Conservation (phyloP, 257 asterid species). For the Ajuga chamaepitys region DNA sequence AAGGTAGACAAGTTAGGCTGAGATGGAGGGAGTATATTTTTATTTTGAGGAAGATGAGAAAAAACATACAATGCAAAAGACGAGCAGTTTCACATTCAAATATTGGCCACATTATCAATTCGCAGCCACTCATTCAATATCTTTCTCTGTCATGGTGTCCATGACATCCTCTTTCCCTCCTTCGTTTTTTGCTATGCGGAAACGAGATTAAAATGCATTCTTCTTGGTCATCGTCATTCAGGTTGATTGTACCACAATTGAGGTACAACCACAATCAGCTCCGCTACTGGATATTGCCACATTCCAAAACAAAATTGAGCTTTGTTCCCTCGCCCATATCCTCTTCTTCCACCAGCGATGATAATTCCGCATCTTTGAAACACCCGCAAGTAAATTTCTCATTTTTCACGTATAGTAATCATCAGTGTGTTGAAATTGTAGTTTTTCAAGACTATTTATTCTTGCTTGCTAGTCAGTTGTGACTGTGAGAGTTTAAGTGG, state of each 20-base stretch:
- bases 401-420: not conserved
- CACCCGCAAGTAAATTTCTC: slow-evolving; percentile 34
- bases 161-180: not conserved
- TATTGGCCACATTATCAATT: slow-evolving; percentile 11
- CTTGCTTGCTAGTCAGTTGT: not conserved
- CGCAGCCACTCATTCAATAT: slow-evolving; percentile 9
- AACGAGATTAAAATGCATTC: slow-evolving; percentile 28
- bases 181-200: not conserved
- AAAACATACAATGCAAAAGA: not conserved
- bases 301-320: slow-evolving; percentile 31
- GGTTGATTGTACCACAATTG: slow-evolving; percentile 37
- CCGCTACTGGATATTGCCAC: slow-evolving; percentile 39
- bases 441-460: not conserved
- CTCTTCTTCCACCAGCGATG: slow-evolving; percentile 44
- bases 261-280: slow-evolving; percentile 31
- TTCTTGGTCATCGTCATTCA: slow-evolving; percentile 42
- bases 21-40: no score
- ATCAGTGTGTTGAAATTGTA: not conserved
- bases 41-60: no score
- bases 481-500: not conserved
- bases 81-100: slow-evolving; percentile 2
- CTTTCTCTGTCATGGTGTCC: slow-evolving; percentile 17
- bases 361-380: slow-evolving; percentile 33
- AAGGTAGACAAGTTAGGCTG: no score
- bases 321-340: slow-evolving; percentile 30